These are phyloP conservation scores for Candida arabinofermentans DNA, from an alignment of 805 yeast species.

Conservation along the genomic window DNA sequence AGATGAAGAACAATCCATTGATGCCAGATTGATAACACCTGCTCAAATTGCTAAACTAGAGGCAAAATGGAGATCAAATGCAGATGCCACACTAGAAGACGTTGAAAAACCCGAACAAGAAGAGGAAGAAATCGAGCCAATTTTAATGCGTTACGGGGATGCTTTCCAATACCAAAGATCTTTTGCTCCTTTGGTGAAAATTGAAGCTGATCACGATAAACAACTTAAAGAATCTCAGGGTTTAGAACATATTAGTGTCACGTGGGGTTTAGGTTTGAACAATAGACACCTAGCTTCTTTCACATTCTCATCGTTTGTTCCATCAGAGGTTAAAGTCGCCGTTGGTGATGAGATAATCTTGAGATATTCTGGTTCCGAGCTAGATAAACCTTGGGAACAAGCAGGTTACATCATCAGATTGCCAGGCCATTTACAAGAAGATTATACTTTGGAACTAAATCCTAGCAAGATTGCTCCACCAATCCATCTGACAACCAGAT, in stretches of 20 bases:
- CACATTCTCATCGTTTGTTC: constrained; percentile 61
- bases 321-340: constrained; percentile 61
- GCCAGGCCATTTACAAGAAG: constrained; percentile 64
- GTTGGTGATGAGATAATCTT: constrained; percentile 82
- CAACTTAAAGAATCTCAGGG: constrained; percentile 73
- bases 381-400: constrained; percentile 64
- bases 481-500: constrained; percentile 56
- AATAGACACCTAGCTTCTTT: constrained; percentile 68
- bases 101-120: constrained; percentile 43
- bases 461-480: constrained; percentile 48
- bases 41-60: constrained; percentile 71
- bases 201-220: constrained; percentile 79
- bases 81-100: constrained; percentile 69
- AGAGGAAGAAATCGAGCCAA: constrained; percentile 63
- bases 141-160: constrained; percentile 71
- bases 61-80: constrained; percentile 73
- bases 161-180: constrained; percentile 82
- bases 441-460: constrained; percentile 65
- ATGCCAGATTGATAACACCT: constrained; percentile 52
- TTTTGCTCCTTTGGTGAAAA: constrained; percentile 76
- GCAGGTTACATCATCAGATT: constrained; percentile 66
- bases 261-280: constrained; percentile 69
- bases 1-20: constrained; percentile 54
- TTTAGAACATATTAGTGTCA: constrained; percentile 64
- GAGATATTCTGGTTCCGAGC: constrained; percentile 50